phyloP scores from a whole-genome alignment of 73 alveolate species.

The Durusdinium trenchii region DNA sequence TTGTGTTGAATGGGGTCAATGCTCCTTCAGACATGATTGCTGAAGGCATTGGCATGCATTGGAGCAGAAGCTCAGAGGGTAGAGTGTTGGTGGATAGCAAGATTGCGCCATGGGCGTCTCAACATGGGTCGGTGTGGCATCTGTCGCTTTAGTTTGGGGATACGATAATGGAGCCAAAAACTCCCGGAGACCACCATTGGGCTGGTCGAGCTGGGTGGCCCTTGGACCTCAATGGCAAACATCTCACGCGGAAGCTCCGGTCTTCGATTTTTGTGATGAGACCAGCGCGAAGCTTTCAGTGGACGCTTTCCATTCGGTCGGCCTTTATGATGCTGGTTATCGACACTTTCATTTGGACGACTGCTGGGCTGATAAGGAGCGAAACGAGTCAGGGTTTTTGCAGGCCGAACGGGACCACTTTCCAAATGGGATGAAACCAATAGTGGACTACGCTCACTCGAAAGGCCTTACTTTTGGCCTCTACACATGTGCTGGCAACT shows the following conservation, averaged over 20 bases:
- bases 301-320: conserved; percentile 96
- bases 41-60: neutral
- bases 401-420: conserved; percentile 94
- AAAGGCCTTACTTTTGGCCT: conserved; percentile 96
- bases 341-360: conserved; percentile 96
- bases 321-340: conserved; percentile 96
- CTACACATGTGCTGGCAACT: conserved; percentile 96
- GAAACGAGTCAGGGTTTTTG: conserved; percentile 96
- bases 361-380: conserved; percentile 96
- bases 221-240: conserved; percentile 79
- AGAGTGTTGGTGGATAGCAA: too few relatives aligned
- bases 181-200: conserved; percentile 88
- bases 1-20: neutral
- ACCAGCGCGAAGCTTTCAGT: conserved; percentile 72
- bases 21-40: neutral
- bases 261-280: conserved; percentile 87
- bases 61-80: neutral
- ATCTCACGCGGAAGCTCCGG: conserved; percentile 46
- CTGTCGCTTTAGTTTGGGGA: neutral
- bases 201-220: conserved; percentile 95
- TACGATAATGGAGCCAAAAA: conserved; percentile 80
- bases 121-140: neutral
- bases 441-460: conserved; percentile 96
- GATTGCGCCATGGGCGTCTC: too few relatives aligned
- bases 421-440: conserved; percentile 96